These are phyloP conservation scores for Fusarium dimerum DNA, from an alignment of 2,329 filamentous ascomycete species.

Conservation along the genomic window DNA sequence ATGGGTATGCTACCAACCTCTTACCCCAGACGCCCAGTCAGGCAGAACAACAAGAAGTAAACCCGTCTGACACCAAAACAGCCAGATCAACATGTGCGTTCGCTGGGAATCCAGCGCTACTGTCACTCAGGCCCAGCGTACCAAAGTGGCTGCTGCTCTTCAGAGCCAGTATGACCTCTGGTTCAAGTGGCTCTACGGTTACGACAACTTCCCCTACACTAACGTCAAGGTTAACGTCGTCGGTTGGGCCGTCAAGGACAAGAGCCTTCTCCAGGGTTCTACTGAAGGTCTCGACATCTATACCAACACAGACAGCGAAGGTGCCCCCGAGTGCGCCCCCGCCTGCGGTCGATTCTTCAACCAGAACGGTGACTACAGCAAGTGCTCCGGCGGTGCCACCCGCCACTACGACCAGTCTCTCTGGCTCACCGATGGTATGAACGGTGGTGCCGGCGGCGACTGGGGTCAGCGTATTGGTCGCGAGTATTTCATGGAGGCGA, in stretches of 20 bases:
- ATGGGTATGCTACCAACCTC: constrained; percentile 27
- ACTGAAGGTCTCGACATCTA: constrained; percentile 42
- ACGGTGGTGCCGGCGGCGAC: constrained; percentile 46
- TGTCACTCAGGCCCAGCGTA: constrained; percentile 41
- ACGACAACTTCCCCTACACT: constrained; percentile 44
- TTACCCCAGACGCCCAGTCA: no score
- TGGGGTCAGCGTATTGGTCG: constrained; percentile 48
- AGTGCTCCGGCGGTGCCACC: constrained; percentile 35
- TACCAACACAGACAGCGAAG: constrained; percentile 40
- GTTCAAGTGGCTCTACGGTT: constrained; percentile 45
- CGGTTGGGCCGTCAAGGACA: constrained; percentile 44
- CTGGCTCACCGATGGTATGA: constrained; percentile 49
- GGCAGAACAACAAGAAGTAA: background rate
- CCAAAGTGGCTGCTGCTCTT: constrained; percentile 36
- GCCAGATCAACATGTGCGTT: constrained; percentile 36
- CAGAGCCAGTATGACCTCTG: constrained; percentile 40
- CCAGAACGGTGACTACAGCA: constrained; percentile 42
- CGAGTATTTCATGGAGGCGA: constrained; percentile 43
- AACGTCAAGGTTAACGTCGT: constrained; percentile 42
- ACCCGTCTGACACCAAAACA: background rate
- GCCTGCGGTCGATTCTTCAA: constrained; percentile 48
- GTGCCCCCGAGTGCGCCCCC: constrained; percentile 42
- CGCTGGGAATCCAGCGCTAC: constrained; percentile 44
- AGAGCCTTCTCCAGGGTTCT: constrained; percentile 39
- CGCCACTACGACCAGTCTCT: constrained; percentile 47